Conservation (phyloP, 179 eudicot species). For the Corrigiola litoralis region DNA sequence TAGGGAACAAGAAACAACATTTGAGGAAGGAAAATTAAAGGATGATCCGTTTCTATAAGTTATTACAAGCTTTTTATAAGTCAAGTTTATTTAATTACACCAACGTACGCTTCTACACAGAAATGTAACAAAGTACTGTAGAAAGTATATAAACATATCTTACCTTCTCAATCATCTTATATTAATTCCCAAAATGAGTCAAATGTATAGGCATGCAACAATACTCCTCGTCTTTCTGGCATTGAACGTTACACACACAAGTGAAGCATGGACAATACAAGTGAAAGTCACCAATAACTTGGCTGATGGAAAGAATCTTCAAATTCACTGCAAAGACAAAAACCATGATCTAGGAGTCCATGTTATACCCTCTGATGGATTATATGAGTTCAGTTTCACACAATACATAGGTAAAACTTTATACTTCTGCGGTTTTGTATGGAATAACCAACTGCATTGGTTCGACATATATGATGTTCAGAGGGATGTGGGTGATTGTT, state of each 20-base stretch:
- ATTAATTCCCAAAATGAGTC: too few species aligned
- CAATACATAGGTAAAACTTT: background rate
- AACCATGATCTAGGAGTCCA: background rate
- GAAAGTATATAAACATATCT: too few species aligned
- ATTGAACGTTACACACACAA: background rate
- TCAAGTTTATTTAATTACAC: too few species aligned
- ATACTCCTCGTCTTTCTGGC: background rate
- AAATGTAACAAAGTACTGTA: too few species aligned
- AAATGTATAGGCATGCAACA: too few species aligned
- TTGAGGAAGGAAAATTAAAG: too few species aligned
- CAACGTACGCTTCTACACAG: too few species aligned
- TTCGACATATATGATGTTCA: background rate
- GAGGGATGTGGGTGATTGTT: background rate
- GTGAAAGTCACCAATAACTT: background rate
- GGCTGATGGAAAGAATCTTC: background rate
- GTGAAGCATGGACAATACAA: background rate
- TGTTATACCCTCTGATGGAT: background rate
- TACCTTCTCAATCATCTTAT: too few species aligned
- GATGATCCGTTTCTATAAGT: too few species aligned
- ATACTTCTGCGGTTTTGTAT: constrained; percentile 1
- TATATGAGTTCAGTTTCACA: constrained; percentile 2
- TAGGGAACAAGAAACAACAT: too few species aligned
- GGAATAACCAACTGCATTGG: background rate
- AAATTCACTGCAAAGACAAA: constrained; percentile 6
- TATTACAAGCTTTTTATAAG: too few species aligned